Base-by-base conservation (phyloP, 768 basidiomycete species). In the Suillus fuscotomentosus region DNA sequence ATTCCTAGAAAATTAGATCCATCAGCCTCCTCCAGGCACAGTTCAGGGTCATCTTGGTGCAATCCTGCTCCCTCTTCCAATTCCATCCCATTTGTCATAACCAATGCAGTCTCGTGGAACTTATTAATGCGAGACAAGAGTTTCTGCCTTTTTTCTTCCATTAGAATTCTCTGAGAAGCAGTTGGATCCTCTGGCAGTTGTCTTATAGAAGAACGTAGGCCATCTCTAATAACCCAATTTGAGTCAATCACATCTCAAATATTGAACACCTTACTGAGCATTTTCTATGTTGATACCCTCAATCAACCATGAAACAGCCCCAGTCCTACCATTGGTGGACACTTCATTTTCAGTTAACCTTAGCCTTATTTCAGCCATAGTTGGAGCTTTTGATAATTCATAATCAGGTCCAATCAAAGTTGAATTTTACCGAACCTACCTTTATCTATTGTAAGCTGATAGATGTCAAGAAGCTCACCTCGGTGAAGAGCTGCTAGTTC, bases 401-500 rank as follows among this genome's bases (percentile, higher is more conserved):
- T 11, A 55, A 31, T 31, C 6, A 31, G 31, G 31, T 31, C 31
- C 5, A 31, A 31, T 31, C 31, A 31, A 31, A 31, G 31, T 31
- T 31, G 31, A 31, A 31, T 31, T 31, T 31, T 31, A 31, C 31
- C 0, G 31, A 31, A 31, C 34, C n/a, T 36, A 64, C 57, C 63
- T 60, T 60, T 64, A 14, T 60, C 59, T 4, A 64, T 60, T 60
- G 27, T 24, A 24, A 60, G 59, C 42, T 27, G 34, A 47, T 64
- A 60, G 27, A 60, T 59, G 27, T 64, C 57, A 5, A 64, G 47
- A 17, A 38, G 45, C 0, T 53, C 47, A 2, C 59, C 59, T 3
- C 48, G 2, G 5, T 60, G 31, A 17, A 20, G 22, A 24, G 45
- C 17, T 5, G 59, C 63, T 14, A 9, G n/a, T 50, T 27, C 11